phyloP scores from a whole-genome alignment of 768 basidiomycete genomes.

The Tylopilus plumbeoviolaceoides region DNA sequence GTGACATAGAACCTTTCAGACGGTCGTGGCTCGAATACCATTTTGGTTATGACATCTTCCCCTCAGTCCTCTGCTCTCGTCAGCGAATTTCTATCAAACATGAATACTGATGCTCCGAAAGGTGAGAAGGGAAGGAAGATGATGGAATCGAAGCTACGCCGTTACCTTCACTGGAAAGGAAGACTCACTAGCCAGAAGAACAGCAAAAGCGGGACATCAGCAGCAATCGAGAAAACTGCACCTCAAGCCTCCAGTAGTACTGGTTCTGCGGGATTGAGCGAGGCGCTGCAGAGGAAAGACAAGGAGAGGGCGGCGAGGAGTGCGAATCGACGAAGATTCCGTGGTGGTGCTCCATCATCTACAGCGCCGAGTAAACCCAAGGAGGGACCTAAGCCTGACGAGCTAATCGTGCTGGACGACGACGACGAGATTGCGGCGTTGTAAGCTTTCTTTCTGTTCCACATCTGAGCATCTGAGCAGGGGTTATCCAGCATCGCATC shows the following conservation, averaged over 20 bases:
- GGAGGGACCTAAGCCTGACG: constrained; percentile 7
- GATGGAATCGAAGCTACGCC: constrained; percentile 72
- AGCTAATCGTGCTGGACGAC: constrained; percentile 19
- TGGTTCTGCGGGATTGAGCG: constrained; percentile 44
- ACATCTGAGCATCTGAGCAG: too few relatives aligned
- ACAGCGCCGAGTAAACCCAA: constrained; percentile 6
- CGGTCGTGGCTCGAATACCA: constrained; percentile 59
- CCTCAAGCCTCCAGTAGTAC: constrained; percentile 16
- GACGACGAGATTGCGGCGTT: constrained; percentile 48
- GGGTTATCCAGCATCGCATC: constrained; percentile 15
- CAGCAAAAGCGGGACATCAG: constrained; percentile 2
- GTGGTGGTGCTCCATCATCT: constrained; percentile 60
- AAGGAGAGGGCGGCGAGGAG: constrained; percentile 53
- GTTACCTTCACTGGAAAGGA: constrained; percentile 82
- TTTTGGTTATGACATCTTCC: constrained; percentile 88
- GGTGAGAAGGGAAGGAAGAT: constrained; percentile 66
- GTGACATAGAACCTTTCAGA: constrained; percentile 16
- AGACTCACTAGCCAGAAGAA: constrained; percentile 31
- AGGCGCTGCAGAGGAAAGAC: constrained; percentile 77
- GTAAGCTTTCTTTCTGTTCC: constrained; percentile 38
- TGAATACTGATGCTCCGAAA: constrained; percentile 52
- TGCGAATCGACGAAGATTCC: constrained; percentile 65
- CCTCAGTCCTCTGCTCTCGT: constrained; percentile 69
- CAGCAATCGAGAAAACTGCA: background rate
- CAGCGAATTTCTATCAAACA: constrained; percentile 69